Percentiles rank a stretch among this genome's conserved stretches.
These are phyloP conservation scores for Calonectria leucothoes DNA, from an alignment of 2,329 filamentous ascomycete species.

Conservation along the genomic window DNA sequence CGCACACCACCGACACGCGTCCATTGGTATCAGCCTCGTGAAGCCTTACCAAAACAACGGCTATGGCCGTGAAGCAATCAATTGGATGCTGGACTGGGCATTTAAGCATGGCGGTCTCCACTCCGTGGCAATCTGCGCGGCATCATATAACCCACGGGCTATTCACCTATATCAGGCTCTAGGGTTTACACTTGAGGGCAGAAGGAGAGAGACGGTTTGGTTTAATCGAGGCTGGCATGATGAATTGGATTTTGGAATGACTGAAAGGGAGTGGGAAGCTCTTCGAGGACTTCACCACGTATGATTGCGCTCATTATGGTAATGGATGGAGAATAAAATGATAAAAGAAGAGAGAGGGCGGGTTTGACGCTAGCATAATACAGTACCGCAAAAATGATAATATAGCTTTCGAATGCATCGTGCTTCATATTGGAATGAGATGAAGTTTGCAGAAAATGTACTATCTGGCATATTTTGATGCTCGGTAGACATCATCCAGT, in stretches of 20 bases:
- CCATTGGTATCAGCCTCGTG: conserved; percentile 51
- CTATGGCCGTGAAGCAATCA: conserved; percentile 59
- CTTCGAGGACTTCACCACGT: conserved; percentile 19
- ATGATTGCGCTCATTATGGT: not conserved
- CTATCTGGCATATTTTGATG: no score
- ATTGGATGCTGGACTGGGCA: conserved; percentile 58
- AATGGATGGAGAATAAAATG: not conserved
- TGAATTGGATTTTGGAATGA: conserved; percentile 49
- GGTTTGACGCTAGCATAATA: no score
- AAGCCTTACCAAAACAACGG: conserved; percentile 51
- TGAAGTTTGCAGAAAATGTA: not conserved
- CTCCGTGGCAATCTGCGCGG: conserved; percentile 52
- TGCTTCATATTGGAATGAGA: not conserved
- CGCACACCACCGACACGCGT: conserved; percentile 27
- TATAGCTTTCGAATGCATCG: not conserved
- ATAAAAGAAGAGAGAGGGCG: no score
- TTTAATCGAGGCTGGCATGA: conserved; percentile 56
- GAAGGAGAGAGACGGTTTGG: conserved; percentile 54
- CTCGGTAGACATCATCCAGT: no score
- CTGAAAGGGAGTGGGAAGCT: conserved; percentile 53
- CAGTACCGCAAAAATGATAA: no score
- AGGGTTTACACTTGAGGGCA: conserved; percentile 57
- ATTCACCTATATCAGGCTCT: conserved; percentile 55
- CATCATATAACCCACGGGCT: conserved; percentile 57
- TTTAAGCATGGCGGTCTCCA: conserved; percentile 58